Evolutionary conservation across 2,329 filamentous ascomycete species (phyloP).

Genomic region (Blumeriella jaapii): DNA sequence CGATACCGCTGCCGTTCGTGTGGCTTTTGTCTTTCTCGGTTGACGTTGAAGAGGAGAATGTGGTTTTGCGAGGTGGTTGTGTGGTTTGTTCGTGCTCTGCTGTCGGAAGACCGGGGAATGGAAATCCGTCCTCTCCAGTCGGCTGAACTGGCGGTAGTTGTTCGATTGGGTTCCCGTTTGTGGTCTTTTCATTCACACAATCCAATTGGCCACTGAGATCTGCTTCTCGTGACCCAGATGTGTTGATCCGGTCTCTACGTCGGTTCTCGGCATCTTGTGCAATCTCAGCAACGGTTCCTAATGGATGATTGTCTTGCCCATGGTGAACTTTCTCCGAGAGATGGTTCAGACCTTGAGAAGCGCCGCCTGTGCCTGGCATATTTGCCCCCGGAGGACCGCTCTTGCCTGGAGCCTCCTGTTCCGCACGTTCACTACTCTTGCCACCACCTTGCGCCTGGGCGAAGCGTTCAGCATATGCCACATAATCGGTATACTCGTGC

Average conservation of each 20-base stretch:
- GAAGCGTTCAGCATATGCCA: conserved; percentile 68
- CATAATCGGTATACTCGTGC: conserved; percentile 58
- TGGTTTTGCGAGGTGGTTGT: conserved; percentile 39
- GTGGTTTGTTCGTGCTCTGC: conserved; percentile 16
- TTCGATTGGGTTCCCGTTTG: conserved; percentile 24
- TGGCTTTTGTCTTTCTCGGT: conserved; percentile 14
- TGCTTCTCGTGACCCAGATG: conserved; percentile 8
- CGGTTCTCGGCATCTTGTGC: conserved; percentile 18
- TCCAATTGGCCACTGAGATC: conserved; percentile 17
- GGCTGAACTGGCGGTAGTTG: conserved; percentile 33
- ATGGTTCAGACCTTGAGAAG: conserved; percentile 14
- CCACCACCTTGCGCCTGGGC: conserved; percentile 30
- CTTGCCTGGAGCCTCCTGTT: conserved; percentile 23
- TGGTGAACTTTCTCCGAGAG: conserved; percentile 20
- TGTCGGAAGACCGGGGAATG: conserved; percentile 21
- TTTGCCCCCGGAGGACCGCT: conserved; percentile 24
- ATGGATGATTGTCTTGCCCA: conserved; percentile 13
- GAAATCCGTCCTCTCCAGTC: conserved; percentile 35
- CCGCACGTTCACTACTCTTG: conserved; percentile 25
- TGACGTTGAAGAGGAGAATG: conserved; percentile 36
- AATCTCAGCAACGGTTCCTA: conserved; percentile 22
- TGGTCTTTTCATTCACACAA: conserved; percentile 19
- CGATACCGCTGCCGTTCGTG: conserved; percentile 5
- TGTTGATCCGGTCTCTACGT: conserved; percentile 14
- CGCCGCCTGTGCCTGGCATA: conserved; percentile 5